These are phyloP conservation scores for Annona squamosa DNA, from an alignment of 164 flowering plant species.

Conservation along the genomic window DNA sequence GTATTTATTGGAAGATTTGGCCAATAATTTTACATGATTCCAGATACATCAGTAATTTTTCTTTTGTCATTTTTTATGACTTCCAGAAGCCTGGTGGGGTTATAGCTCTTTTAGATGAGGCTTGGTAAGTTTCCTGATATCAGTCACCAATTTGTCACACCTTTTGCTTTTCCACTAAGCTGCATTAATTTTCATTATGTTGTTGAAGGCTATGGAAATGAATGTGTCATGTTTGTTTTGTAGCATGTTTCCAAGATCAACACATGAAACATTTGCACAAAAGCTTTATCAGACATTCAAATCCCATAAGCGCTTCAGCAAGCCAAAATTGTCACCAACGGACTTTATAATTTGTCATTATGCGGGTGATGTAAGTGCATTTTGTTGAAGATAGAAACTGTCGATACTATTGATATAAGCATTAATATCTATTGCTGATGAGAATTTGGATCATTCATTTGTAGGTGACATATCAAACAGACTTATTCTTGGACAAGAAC, in stretches of 20 bases:
- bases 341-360: constrained; percentile 94
- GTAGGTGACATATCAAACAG: constrained; percentile 97
- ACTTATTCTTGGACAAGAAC: constrained; percentile 92
- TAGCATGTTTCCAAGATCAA: constrained; percentile 99
- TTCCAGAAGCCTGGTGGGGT: constrained; percentile 98
- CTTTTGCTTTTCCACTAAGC: background rate
- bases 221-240: constrained; percentile 25
- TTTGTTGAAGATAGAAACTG: background rate
- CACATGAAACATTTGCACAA: constrained; percentile 96
- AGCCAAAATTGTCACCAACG: constrained; percentile 87
- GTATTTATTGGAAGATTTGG: background rate
- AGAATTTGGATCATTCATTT: constrained; percentile 10
- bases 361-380: constrained; percentile 91
- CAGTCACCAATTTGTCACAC: background rate
- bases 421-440: background rate
- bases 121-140: constrained; percentile 61
- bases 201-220: constrained; percentile 11
- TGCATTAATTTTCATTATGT: background rate
- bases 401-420: background rate
- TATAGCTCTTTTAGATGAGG: constrained; percentile 94
- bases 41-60: background rate
- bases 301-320: constrained; percentile 78
- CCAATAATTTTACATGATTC: background rate
- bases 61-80: constrained; percentile 10
- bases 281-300: constrained; percentile 90